Base-by-base conservation (phyloP, 768 basidiomycete genomes). In the Gloeophyllum trabeum region DNA sequence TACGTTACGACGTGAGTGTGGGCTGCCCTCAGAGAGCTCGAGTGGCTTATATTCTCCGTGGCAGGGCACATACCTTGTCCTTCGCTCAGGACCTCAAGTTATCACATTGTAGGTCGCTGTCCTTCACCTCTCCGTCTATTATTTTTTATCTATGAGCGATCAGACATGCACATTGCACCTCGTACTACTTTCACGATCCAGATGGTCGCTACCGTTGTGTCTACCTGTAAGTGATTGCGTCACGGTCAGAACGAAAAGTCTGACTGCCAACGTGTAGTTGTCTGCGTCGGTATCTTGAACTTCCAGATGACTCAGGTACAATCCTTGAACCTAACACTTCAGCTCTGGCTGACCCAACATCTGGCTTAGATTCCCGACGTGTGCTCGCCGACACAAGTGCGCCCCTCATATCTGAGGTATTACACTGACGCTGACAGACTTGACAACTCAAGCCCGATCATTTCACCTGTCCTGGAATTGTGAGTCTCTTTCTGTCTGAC, bases 161-260 rank as follows among this genome's bases (percentile, higher is more conserved):
- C 65, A 40, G 65, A 66, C 52, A 56, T 57, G 50, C 55, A 59
- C 39, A 53, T 57, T 13, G 48, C 54, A 4, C 55, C 52, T 1
- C 47, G 55, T n/a, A 45, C 43, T 39, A 64, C 63, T 10, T 69
- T 69, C 47, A 41, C 45, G 38, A 54, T 52, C 4, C 66, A 66
- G 34, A 49, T 59, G 34, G 50, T 61, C 35, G 61, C 60, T 25
- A 61, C 61, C 0, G 20, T 64, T 32, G 52, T 67, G n/a, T 57
- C 58, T 7, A 57, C 55, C 12, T 57, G 36, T 37, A 13, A 19
- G 36, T 37, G 10, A 37, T n/a, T n/a, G n/a, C n/a, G n/a, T n/a
- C n/a, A n/a, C n/a, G n/a, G n/a, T n/a, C n/a, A n/a, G n/a, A n/a
- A n/a, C n/a, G n/a, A n/a, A n/a, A n/a, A n/a, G n/a, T n/a, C n/a